A percentile compares a stretch with the other conserved stretches of the same genome.
phyloP scores from a whole-genome alignment of 257 asterid species.

The Solanum lycopersicoides region DNA sequence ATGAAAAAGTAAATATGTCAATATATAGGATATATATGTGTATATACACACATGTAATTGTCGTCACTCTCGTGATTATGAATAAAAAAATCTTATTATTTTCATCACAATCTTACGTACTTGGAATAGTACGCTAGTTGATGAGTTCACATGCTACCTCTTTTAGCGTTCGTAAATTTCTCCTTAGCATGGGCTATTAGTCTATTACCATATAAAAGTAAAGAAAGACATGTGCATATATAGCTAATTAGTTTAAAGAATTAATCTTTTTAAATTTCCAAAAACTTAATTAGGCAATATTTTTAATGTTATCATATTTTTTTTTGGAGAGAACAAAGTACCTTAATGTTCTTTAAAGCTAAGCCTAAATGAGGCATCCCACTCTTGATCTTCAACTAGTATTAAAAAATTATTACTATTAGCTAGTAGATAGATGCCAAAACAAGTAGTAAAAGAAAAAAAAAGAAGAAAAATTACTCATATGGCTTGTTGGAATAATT shows the following conservation, averaged over 20 bases:
- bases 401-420: background rate
- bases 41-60: too few relatives aligned
- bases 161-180: background rate
- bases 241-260: background rate
- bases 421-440: background rate
- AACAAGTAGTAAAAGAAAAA: background rate
- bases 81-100: background rate
- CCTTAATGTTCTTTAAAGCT: background rate
- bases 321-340: background rate
- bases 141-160: background rate
- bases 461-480: background rate
- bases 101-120: background rate
- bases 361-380: background rate
- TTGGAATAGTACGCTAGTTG: background rate
- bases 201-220: background rate
- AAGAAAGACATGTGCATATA: background rate
- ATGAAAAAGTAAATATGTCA: background rate
- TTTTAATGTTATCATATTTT: background rate
- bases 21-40: too few relatives aligned
- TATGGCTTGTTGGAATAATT: background rate
- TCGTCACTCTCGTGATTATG: background rate
- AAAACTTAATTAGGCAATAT: background rate
- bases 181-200: background rate
- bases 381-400: background rate
- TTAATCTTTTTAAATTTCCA: background rate